These are phyloP conservation scores for Magnolia officinalis DNA, from an alignment of 164 flowering plant genomes.

Conservation along the genomic window DNA sequence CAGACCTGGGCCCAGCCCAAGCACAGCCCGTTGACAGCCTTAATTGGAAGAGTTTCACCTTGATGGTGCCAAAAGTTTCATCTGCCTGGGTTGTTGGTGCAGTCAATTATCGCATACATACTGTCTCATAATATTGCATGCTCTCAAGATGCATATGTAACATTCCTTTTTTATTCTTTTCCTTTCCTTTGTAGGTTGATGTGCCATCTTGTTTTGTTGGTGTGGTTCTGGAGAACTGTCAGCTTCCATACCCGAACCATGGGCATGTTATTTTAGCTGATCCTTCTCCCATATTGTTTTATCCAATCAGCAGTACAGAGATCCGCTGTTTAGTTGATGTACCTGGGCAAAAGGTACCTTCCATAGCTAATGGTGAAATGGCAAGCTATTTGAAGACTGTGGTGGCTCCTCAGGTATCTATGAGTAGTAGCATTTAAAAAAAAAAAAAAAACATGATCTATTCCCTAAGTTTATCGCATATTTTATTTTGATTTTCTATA, in stretches of 20 bases:
- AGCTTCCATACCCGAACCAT: slow-evolving; percentile 82
- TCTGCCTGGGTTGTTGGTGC: not conserved
- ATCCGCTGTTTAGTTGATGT: slow-evolving; percentile 92
- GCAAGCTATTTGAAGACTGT: slow-evolving; percentile 71
- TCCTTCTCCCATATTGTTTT: slow-evolving; percentile 88
- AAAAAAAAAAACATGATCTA: not conserved
- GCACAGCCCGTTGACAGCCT: too few species aligned
- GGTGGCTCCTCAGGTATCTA: slow-evolving; percentile 84
- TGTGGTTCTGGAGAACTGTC: slow-evolving; percentile 71
- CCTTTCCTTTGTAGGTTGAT: slow-evolving; percentile 54
- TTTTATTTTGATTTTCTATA: too few species aligned
- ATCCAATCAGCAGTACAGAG: slow-evolving; percentile 86
- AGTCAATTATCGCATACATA: not conserved
- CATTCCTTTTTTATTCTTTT: not conserved
- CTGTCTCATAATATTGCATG: not conserved
- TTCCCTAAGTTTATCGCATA: not conserved
- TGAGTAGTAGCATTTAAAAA: not conserved
- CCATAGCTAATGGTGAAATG: slow-evolving; percentile 88
- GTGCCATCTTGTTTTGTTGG: slow-evolving; percentile 92
- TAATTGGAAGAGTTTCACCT: not conserved
- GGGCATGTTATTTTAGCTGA: slow-evolving; percentile 86
- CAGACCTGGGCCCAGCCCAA: too few species aligned
- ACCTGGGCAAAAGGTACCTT: slow-evolving; percentile 90
- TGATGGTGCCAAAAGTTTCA: not conserved
- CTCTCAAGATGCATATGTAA: not conserved